Evolutionary conservation across 805 yeast species (phyloP), one percentile per base, ranked within the genome.

Genomic region (Komagataella phaffii): DNA sequence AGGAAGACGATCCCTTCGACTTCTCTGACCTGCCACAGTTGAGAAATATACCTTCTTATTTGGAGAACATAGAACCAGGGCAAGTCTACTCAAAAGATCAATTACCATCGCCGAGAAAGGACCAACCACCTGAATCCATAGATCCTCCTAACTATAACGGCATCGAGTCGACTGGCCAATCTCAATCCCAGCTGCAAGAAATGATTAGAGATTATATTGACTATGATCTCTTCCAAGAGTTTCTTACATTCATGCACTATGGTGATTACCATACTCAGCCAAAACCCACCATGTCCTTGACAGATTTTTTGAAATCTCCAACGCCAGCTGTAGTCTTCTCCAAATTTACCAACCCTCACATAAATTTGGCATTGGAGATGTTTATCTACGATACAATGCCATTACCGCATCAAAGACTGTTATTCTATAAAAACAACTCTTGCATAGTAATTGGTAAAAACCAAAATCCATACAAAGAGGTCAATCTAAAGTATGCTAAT

Each of bases 401-500:
- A 1, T 53, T 69, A 47, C 61, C 65, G 0, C 63, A 63, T 7
- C 53, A 58, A 8, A 65, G 95, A 52, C 67, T 93, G 24, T 61
- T 88, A 53, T 72, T 91, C 51, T 93, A 93, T 62, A 72, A 75
- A 43, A 93, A 93, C 62, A 64, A 77, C 2, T 88, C 91, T 1
- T 87, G 96, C 63, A 88, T 89, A n/a, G 96, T 93, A 1, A 72
- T 93, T 10, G 99, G 99, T 0, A 88, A 95, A 61, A 93, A 93
- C 61, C 99, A 93, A 65, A 93, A 89, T 56, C 95, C 96, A 2
- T 91, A 91, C 88, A 78, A 81, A 53, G 99, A 93, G 62, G 75
- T 81, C 45, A 85, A 87, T 58, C 52, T 93, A 2, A 73, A 79
- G 0, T 60, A 79, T 12, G 67, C 86, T 4, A 67, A 73, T 3